phyloP scores from a whole-genome alignment of 352 stramenopile genomes.

The Globisporangium abappressorium region DNA sequence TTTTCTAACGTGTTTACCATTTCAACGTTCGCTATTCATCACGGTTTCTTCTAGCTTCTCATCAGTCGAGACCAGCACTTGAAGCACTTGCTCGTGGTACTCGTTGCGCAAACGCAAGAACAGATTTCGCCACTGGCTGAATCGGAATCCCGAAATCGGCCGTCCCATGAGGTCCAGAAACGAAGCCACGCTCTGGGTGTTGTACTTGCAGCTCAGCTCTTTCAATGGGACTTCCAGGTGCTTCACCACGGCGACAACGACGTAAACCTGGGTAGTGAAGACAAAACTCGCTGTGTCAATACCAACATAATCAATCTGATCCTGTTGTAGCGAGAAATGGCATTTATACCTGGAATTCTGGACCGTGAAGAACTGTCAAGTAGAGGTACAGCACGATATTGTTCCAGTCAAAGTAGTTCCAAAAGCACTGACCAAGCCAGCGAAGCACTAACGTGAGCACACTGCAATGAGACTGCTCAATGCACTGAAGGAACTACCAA shows the following conservation, averaged over 20 bases:
- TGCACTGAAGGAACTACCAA: constrained; percentile 35
- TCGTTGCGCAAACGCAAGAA: constrained; percentile 45
- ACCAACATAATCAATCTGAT: background rate
- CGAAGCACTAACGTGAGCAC: constrained; percentile 40
- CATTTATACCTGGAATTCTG: constrained; percentile 49
- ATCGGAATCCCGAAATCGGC: constrained; percentile 48
- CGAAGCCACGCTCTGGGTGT: constrained; percentile 22
- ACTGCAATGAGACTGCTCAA: constrained; percentile 46
- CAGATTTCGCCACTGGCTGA: constrained; percentile 33
- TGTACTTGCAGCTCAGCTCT: constrained; percentile 25
- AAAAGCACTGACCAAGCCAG: constrained; percentile 61
- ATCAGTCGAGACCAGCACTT: background rate
- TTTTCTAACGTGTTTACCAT: too few species aligned
- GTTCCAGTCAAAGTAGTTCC: constrained; percentile 72
- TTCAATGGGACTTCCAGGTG: constrained; percentile 47
- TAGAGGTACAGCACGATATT: constrained; percentile 51
- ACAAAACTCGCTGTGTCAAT: background rate
- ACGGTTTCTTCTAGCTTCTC: background rate
- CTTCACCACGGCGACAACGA: constrained; percentile 40
- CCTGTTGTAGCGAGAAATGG: background rate
- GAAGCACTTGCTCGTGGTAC: constrained; percentile 41
- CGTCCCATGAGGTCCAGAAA: constrained; percentile 35
- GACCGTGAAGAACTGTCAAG: constrained; percentile 51
- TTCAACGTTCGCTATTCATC: background rate
- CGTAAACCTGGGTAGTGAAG: constrained; percentile 39